Conservation (phyloP, 1,284 basidiomycete genomes). For the Austropuccinia psidii region DNA sequence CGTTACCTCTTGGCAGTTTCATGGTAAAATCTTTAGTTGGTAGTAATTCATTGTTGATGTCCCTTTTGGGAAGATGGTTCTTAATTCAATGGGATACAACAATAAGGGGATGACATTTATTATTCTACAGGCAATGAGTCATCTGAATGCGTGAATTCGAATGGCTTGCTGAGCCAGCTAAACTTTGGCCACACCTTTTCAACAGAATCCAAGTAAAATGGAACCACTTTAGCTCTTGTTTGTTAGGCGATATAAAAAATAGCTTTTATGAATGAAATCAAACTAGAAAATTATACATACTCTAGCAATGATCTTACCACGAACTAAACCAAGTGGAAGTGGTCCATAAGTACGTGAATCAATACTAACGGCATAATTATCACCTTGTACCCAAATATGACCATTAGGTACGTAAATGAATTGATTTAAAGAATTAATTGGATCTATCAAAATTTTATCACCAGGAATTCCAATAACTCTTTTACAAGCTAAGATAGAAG, state of each 20-base stretch:
- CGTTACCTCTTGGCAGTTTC: too few species aligned
- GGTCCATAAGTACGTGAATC: slow-evolving; percentile 35
- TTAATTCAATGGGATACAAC: too few species aligned
- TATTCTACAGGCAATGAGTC: too few species aligned
- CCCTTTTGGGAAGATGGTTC: too few species aligned
- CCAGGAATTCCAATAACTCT: slow-evolving; percentile 26
- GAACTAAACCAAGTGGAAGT: slow-evolving; percentile 24
- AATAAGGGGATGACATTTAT: too few species aligned
- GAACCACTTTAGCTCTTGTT: too few species aligned
- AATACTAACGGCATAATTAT: slow-evolving; percentile 27
- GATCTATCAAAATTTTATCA: slow-evolving; percentile 26
- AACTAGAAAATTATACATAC: slow-evolving; percentile 3
- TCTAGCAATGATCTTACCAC: slow-evolving; percentile 23
- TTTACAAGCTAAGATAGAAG: slow-evolving; percentile 31
- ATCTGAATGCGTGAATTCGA: too few species aligned
- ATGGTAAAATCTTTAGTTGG: too few species aligned
- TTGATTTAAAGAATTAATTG: not conserved
- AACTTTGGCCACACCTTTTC: slow-evolving; percentile 9
- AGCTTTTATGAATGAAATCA: not conserved
- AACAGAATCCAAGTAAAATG: too few species aligned
- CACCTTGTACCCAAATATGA: slow-evolving; percentile 36
- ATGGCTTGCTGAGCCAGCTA: slow-evolving; percentile 7
- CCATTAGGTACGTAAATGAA: not conserved
- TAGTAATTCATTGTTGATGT: too few species aligned
- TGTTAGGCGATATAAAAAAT: too few species aligned